phyloP scores from a whole-genome alignment of 2,329 filamentous ascomycete species.

The Neopestalotiopsis rosae region DNA sequence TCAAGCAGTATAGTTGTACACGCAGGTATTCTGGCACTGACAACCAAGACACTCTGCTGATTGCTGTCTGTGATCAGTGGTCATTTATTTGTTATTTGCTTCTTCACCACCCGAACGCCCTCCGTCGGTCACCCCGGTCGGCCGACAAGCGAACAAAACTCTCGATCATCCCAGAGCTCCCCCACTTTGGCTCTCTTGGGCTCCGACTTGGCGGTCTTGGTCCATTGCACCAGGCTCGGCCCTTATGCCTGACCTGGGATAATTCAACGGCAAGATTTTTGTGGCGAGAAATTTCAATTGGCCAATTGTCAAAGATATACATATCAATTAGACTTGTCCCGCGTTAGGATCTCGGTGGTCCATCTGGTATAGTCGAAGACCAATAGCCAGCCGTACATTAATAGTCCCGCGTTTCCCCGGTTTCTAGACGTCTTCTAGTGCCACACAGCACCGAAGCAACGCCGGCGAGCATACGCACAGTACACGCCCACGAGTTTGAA shows the following conservation, averaged over 20 bases:
- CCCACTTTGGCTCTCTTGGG: background rate
- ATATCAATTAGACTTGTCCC: constrained; percentile 6
- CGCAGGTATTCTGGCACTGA: background rate
- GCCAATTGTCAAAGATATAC: background rate
- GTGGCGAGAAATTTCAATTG: background rate
- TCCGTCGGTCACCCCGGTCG: background rate
- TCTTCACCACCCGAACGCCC: background rate
- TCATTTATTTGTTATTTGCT: background rate
- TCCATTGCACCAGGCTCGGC: background rate
- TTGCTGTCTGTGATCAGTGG: background rate
- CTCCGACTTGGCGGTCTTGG: constrained; percentile 1
- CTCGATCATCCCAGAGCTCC: background rate
- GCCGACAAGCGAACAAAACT: background rate
- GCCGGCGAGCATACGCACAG: background rate
- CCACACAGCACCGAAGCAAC: background rate
- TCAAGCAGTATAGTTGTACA: background rate
- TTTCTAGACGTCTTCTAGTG: constrained; percentile 16
- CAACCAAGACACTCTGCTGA: background rate
- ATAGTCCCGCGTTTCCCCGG: background rate
- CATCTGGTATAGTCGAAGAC: background rate
- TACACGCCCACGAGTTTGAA: background rate
- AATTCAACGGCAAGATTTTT: background rate
- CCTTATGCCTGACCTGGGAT: background rate
- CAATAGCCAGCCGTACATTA: background rate
- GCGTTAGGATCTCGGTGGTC: background rate